These are phyloP conservation scores for Colletotrichum sp. DNA, from an alignment of 2,329 filamentous ascomycete species.

Conservation along the genomic window DNA sequence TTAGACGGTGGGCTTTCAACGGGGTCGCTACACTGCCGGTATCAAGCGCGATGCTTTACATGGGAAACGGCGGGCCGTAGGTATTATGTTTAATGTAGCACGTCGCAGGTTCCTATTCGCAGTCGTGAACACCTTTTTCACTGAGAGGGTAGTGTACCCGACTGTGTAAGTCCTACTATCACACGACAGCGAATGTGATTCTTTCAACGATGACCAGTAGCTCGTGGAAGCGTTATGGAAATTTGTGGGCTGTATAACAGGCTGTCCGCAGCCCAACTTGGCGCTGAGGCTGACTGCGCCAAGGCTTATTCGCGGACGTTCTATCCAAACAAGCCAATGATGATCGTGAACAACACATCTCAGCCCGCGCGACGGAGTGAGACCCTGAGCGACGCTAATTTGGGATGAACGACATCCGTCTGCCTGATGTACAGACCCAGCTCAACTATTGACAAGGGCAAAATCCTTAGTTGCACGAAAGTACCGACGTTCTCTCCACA, in stretches of 20 bases:
- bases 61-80: background rate
- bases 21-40: slow-evolving; percentile 30
- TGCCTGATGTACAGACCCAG: background rate
- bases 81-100: background rate
- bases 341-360: background rate
- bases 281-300: background rate
- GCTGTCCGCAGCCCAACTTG: accelerated
- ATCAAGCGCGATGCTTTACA: slow-evolving; percentile 28
- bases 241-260: accelerated
- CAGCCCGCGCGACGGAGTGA: accelerated
- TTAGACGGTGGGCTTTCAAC: slow-evolving; percentile 35
- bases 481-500: accelerated
- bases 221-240: accelerated
- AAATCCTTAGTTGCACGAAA: background rate
- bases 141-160: background rate
- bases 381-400: background rate
- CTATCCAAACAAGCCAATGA: background rate
- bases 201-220: background rate
- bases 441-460: background rate
- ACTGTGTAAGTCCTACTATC: background rate
- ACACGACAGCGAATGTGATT: background rate
- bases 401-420: accelerated
- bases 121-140: accelerated
- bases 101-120: background rate
- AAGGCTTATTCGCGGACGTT: background rate